Evolutionary conservation across 73 alveolate species (phyloP), one percentile per base, ranked within the genome.

Genomic region (Tetrahymena borealis): DNA sequence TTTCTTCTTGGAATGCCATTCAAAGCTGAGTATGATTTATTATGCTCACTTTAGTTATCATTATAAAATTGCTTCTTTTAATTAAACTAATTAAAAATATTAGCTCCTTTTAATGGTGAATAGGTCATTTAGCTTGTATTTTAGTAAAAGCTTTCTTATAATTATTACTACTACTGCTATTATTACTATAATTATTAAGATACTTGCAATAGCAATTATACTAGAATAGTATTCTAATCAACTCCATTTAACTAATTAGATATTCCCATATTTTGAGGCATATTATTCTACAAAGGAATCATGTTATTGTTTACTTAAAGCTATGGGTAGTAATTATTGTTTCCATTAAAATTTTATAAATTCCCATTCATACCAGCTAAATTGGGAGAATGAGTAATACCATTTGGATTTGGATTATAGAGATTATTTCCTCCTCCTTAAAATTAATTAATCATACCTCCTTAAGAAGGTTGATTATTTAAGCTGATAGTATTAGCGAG

Each of bases 1-100:
- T 85, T 33, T 38, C 99, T 98, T 92, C 96, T 96, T 90, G 96
- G 94, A 94, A 95, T 91, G 0, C 96, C 98, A 94, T 94, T 94
- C 28, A 60, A 5, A 24, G 85, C 37, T 24, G 85, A 60, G 31
- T 60, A 60, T 5, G 85, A 60, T 60, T 60, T 60, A 20, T 35
- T 60, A 5, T 24, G 35, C 5, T 60, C 85, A 11, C 20, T 41
- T 41, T 18, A 41, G 28, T 60, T 24, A 15, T 60, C 85, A n/a
- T 60, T 60, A 2, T 60, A 35, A 15, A 24, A 24, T 20, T 13
- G 38, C 13, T 60, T 60, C 35, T 6, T 60, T 28, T 15, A 9
- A 60, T 60, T 60, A 15, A 24, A 60, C 28, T 60, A n/a, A n/a
- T n/a, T 60, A 13, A 60, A 18, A 60, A 60, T 60, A 20, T 60